Evolutionary conservation across 1,284 basidiomycete species (phyloP), one percentile per base, ranked within the genome.

Genomic region (Malassezia arunalokei): DNA sequence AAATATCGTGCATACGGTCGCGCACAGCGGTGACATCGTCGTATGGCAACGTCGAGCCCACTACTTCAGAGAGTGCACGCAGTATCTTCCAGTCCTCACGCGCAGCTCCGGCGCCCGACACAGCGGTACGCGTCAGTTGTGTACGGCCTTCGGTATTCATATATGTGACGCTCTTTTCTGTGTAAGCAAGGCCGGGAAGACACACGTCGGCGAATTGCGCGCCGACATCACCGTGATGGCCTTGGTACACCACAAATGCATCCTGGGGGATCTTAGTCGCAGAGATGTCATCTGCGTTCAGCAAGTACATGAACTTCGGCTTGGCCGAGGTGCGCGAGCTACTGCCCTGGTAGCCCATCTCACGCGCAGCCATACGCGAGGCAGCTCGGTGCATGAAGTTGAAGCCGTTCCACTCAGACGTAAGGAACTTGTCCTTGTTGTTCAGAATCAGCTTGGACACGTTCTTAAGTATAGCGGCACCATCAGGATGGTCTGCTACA

Each of bases 11-110:
- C 82, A 98, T 83, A 57, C 94, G 83, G 74, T 96, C 89, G 44
- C 91, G 82, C 44, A 98, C 77, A 46, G 79, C 79, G n/a, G 90
- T 76, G 12, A 87, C 79, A 64, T 92, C 87, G 68, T 95, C 88
- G 73, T 99, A 98, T 0, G 90, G 89, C 56, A 98, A 73, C 20
- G 86, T 82, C 2, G 76, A 69, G 40, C 83, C 86, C 37, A 89
- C 67, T 35, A 91, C 79, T 74, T 98, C 94, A n/a, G 87, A 90
- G 2, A 98, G 77, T 0, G 92, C 94, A 57, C 90, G 85, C 60
- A 98, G 79, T 68, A 98, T 88, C 80, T 98, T 96, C 94, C 94
- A 99, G 75, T 98, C 94, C 75, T 98, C 94, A 47, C 94, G 79
- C 3, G 88, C 82, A 2, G 90, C 87, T 51, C 91, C 94, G 14